Conservation (phyloP, 2,329 filamentous ascomycete genomes). For the Fusarium sp. region DNA sequence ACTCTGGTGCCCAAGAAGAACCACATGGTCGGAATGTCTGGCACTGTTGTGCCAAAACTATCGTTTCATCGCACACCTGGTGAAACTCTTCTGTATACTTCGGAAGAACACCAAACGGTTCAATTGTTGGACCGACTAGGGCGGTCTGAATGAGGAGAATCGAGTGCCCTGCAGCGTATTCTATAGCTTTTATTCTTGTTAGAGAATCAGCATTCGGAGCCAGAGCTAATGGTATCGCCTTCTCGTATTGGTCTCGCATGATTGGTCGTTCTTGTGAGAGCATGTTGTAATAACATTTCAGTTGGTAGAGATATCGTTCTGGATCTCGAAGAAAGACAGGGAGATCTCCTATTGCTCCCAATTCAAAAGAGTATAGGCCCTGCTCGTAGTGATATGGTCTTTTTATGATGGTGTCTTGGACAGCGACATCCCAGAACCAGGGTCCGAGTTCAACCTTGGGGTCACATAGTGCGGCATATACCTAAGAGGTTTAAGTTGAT, state of each 20-base stretch:
- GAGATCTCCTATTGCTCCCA: constrained; percentile 12
- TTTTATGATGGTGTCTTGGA: background rate
- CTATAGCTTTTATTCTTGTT: background rate
- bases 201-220: background rate
- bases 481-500: background rate
- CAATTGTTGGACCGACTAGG: constrained; percentile 8
- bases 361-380: constrained; percentile 17
- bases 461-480: constrained; percentile 17
- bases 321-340: constrained; percentile 21
- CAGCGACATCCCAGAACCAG: constrained; percentile 27
- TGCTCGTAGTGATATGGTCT: constrained; percentile 17
- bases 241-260: constrained; percentile 2
- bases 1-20: constrained; percentile 15
- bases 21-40: constrained; percentile 21
- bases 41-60: constrained; percentile 1
- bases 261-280: constrained; percentile 2
- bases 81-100: background rate
- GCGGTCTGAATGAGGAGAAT: constrained; percentile 12
- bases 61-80: constrained; percentile 4
- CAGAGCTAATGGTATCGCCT: background rate
- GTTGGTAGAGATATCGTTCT: constrained; percentile 16
- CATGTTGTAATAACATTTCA: constrained; percentile 22
- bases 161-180: constrained; percentile 6
- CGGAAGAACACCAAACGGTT: constrained; percentile 1
- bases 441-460: constrained; percentile 13